Conservation (phyloP, 352 stramenopile species). For the Phytopythium boreale region DNA sequence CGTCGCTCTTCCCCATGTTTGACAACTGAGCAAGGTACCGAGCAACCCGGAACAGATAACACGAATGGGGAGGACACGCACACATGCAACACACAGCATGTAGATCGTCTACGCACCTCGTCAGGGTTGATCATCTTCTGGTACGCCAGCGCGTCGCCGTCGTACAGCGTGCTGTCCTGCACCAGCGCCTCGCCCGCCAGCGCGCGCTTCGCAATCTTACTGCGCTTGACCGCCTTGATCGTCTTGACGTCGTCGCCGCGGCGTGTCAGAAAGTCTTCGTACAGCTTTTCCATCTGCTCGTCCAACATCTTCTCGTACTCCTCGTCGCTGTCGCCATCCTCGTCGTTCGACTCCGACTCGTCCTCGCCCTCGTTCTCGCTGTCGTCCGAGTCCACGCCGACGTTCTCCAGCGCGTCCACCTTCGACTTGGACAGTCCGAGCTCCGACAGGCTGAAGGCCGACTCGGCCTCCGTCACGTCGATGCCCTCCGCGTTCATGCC, state of each 20-base stretch:
- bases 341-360: slow-evolving; percentile 31
- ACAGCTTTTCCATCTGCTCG: slow-evolving; percentile 82
- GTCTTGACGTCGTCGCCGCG: slow-evolving; percentile 81
- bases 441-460: slow-evolving; percentile 78
- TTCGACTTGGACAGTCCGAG: slow-evolving; percentile 76
- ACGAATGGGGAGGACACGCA: slow-evolving; percentile 68
- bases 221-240: slow-evolving; percentile 82
- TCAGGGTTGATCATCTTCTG: slow-evolving; percentile 87
- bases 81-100: slow-evolving; percentile 16
- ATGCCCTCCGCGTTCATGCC: slow-evolving; percentile 85
- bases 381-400: slow-evolving; percentile 39
- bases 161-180: slow-evolving; percentile 79
- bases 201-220: slow-evolving; percentile 81
- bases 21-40: slow-evolving; percentile 91
- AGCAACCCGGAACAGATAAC: slow-evolving; percentile 90
- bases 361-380: slow-evolving; percentile 17
- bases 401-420: slow-evolving; percentile 78
- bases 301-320: slow-evolving; percentile 82
- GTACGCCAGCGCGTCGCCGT: slow-evolving; percentile 77
- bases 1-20: slow-evolving; percentile 84
- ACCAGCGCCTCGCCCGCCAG: slow-evolving; percentile 76
- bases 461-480: slow-evolving; percentile 76
- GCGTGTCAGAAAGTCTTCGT: slow-evolving; percentile 76
- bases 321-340: slow-evolving; percentile 58
- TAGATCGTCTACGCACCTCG: slow-evolving; percentile 57